A percentile compares a stretch with the other conserved stretches of the same genome.
These are phyloP conservation scores for Alternaria ventricosa DNA, from an alignment of 2,329 filamentous ascomycete species.

Conservation along the genomic window DNA sequence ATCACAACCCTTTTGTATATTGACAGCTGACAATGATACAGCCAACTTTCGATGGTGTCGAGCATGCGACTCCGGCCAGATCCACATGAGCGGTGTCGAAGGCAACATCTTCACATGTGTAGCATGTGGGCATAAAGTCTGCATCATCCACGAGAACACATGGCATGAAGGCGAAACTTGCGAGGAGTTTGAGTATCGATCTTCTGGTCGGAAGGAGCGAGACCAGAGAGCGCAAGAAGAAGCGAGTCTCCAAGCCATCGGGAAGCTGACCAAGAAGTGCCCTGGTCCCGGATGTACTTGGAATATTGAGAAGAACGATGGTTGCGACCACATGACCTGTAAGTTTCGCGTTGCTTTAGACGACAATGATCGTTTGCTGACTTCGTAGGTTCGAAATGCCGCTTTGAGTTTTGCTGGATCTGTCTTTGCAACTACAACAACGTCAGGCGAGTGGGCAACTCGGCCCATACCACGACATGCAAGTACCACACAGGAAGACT, in stretches of 20 bases:
- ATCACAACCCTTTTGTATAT: too few relatives aligned
- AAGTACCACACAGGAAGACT: slow-evolving; percentile 25
- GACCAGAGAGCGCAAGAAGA: slow-evolving; percentile 36
- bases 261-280: slow-evolving; percentile 48
- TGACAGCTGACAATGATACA: background rate
- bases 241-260: slow-evolving; percentile 36
- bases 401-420: slow-evolving; percentile 52
- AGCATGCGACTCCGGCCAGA: slow-evolving; percentile 59
- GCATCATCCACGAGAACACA: slow-evolving; percentile 39
- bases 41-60: slow-evolving; percentile 64
- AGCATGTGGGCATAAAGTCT: slow-evolving; percentile 47
- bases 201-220: slow-evolving; percentile 26
- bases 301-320: slow-evolving; percentile 51
- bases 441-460: slow-evolving; percentile 28
- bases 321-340: slow-evolving; percentile 54
- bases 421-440: slow-evolving; percentile 40
- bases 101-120: slow-evolving; percentile 55
- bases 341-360: slow-evolving; percentile 1
- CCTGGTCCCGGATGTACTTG: slow-evolving; percentile 44
- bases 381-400: slow-evolving; percentile 41
- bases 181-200: slow-evolving; percentile 47
- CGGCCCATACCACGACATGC: slow-evolving; percentile 27
- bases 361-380: slow-evolving; percentile 5
- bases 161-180: slow-evolving; percentile 54
- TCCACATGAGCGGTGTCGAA: slow-evolving; percentile 56